Evolutionary conservation across 495 filamentous ascomycete genomes (phyloP), one percentile per base, ranked within the genome.

Genomic region (Hypoxylon intermedium): DNA sequence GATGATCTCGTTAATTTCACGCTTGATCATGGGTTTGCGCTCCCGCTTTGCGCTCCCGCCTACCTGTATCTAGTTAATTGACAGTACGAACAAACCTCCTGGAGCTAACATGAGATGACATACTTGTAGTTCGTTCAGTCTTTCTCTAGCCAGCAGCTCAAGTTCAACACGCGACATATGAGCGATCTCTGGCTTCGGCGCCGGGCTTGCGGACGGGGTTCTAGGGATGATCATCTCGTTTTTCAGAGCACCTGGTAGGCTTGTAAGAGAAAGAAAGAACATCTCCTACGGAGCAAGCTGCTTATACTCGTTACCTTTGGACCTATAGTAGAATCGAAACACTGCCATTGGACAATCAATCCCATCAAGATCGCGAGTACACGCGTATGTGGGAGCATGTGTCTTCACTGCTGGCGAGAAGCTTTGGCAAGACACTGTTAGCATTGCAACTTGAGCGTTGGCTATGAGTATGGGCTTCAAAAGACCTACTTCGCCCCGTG

Each of bases 191-290:
- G 36, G 24, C 3, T 33, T 13, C 12, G 45, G 6, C 31, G 49
- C 21, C 16, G 48, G 54, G 11, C 24, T 26, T 7, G 7, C 3
- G 7, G 50, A 58, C 23, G 53, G 50, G 0, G 50, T 28, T 23
- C 65, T 50, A 51, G 68, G 68, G n/a, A 71, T 66, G 13, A 71
- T 33, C 55, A 68, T 54, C 38, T 60, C 61, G 5, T 44, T 50
- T 55, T 61, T 44, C 3, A 71, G 52, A 24, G 65, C 62, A 59
- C 63, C 65, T 70, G n/a, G n/a, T n/a, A n/a, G n/a, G n/a, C n/a
- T n/a, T n/a, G n/a, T n/a, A n/a, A n/a, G n/a, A n/a, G n/a, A n/a
- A n/a, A n/a, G n/a, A n/a, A n/a, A n/a, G n/a, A 28, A 3, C 1
- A 18, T 16, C 13, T 54, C 13, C 13, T 23, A 33, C 5, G 15